Percentiles rank a stretch among this genome's conserved stretches.
These are phyloP conservation scores for Colletotrichum somersetense DNA, from an alignment of 2,329 filamentous ascomycete species.

Conservation along the genomic window DNA sequence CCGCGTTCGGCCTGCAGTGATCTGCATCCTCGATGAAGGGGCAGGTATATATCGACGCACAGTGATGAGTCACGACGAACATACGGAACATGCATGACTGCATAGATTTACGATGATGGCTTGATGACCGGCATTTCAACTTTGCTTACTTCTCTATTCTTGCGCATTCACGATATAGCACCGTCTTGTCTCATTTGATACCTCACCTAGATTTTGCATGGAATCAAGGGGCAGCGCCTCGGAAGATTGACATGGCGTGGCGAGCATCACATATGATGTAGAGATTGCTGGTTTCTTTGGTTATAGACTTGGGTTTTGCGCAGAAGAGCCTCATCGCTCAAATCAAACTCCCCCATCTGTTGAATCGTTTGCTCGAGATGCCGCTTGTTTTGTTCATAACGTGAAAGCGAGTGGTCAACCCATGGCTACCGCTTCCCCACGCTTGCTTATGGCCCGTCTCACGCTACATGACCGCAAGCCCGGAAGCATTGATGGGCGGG, in stretches of 20 bases:
- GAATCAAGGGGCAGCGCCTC: background rate
- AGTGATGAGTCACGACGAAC: conserved; percentile 13
- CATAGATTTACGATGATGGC: conserved; percentile 17
- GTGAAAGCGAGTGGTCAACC: background rate
- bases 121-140: conserved; percentile 11
- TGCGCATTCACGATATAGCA: background rate
- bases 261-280: background rate
- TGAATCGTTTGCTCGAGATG: background rate
- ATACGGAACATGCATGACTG: conserved; percentile 1
- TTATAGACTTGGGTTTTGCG: conserved; percentile 22
- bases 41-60: background rate
- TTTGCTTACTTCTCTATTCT: background rate
- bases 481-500: background rate
- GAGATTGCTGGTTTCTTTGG: background rate
- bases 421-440: background rate
- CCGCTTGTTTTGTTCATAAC: background rate
- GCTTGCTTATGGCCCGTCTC: background rate
- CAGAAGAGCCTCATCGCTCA: conserved; percentile 37
- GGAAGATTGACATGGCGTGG: conserved; percentile 20
- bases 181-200: background rate
- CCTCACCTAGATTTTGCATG: conserved; percentile 19
- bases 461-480: background rate
- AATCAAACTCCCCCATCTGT: conserved; percentile 8
- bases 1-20: conserved; percentile 5
- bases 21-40: conserved; percentile 1